Base-by-base conservation (phyloP, 2,329 filamentous ascomycete species). In the Trichoderma sp. region DNA sequence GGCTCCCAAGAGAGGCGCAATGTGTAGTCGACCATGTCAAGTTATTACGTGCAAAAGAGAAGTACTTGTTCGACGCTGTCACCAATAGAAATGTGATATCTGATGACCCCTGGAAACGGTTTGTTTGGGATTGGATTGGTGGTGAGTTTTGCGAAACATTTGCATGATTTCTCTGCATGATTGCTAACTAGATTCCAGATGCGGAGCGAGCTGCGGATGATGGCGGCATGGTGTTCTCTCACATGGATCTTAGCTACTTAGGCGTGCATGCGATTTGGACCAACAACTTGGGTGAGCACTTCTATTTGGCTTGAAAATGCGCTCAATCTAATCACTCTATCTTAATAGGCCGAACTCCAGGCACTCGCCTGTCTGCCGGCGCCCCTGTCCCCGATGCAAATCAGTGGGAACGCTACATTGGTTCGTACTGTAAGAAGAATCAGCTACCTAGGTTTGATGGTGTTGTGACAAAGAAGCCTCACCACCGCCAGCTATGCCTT, bases 81-180 rank as follows among this genome's bases (percentile, higher is more conserved):
- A 85, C 82, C 59, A 96, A 96, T 74, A 85, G 86, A 70, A 80
- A 84, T 6, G 85, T 94, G n/a, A 85, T 91, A 1, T 82, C 84
- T 6, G 91, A 93, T 70, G 90, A 94, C 74, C 87, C 86, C 34
- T 92, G 91, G 87, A 82, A 95, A n/a, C 85, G 89, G 68, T 90
- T 91, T 68, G 81, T 92, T n/a, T 96, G 93, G 93, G 86, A 88
- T 58, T 92, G 91, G 84, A 83, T 94, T 59, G 84, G 86, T 69
- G 88, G 91, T 89, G 75, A 75, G 82, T 84, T 14, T 46, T 16
- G 7, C 34, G 13, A 32, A 34, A 26, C 39, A 14, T 26, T 14
- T 24, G 14, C 14, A 46, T 8, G 10, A 28, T 5, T 10, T 26
- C 30, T 49, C 39, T 16, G 3, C 21, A 32, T 49, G 3, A 18